Evolutionary conservation across 345 rosid genomes (phyloP).

Genomic region (Atalantia buxifolia): DNA sequence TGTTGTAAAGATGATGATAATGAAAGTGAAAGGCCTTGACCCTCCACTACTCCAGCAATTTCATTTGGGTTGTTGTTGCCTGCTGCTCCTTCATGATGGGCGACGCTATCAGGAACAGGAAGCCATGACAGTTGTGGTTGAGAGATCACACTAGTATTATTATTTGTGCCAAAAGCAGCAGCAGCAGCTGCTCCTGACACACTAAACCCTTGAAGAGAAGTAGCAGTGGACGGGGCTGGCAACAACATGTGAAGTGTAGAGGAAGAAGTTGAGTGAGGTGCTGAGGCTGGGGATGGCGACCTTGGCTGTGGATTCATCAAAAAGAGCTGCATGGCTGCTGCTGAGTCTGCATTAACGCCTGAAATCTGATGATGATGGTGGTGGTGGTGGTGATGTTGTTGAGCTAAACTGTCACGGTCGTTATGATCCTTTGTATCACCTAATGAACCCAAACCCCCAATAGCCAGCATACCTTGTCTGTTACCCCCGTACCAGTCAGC

Average conservation of each 20-base stretch:
- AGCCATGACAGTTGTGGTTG: slow-evolving; percentile 66
- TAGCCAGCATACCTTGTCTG: slow-evolving; percentile 25
- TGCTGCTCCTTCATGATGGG: slow-evolving; percentile 28
- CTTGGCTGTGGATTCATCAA: slow-evolving; percentile 84
- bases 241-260: slow-evolving; percentile 89
- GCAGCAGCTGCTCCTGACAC: slow-evolving; percentile 25
- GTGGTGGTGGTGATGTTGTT: slow-evolving; percentile 37
- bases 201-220: slow-evolving; percentile 47
- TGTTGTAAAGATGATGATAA: slow-evolving; percentile 77
- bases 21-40: slow-evolving; percentile 87
- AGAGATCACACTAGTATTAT: slow-evolving; percentile 31
- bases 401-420: slow-evolving; percentile 29
- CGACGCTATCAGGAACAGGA: slow-evolving; percentile 43
- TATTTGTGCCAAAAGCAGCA: slow-evolving; percentile 28
- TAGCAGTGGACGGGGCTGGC: slow-evolving; percentile 56
- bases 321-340: slow-evolving; percentile 92
- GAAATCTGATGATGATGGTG: slow-evolving; percentile 55
- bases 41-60: slow-evolving; percentile 58
- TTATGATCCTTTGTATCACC: slow-evolving; percentile 33
- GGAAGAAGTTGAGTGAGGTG: slow-evolving; percentile 39
- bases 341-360: slow-evolving; percentile 62
- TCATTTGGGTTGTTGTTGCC: slow-evolving; percentile 35
- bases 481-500: slow-evolving; percentile 48
- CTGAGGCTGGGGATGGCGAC: slow-evolving; percentile 61
- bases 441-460: slow-evolving; percentile 28